phyloP scores from a whole-genome alignment of 208 protist species.

The Trichomonas tenax region DNA sequence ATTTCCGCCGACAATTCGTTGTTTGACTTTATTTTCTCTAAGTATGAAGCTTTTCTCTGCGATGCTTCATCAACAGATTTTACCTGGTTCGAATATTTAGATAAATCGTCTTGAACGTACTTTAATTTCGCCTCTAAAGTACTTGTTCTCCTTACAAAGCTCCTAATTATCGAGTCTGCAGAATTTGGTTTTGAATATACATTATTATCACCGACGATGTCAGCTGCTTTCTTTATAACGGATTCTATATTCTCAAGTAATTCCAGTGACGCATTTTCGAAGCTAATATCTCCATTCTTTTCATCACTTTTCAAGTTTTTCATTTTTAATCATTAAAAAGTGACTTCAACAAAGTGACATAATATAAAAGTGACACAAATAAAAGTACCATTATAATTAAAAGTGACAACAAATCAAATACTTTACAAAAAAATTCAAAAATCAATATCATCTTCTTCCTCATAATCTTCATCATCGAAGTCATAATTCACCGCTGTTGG shows the following conservation, averaged over 20 bases:
- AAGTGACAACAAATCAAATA: too few species aligned
- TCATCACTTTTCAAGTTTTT: too few species aligned
- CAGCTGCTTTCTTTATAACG: not conserved
- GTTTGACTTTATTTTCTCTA: not conserved
- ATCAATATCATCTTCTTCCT: not conserved
- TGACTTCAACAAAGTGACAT: too few species aligned
- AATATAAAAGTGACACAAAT: too few species aligned
- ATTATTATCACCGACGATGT: not conserved
- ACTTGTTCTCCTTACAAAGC: not conserved
- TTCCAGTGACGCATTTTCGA: not conserved
- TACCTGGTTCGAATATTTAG: not conserved
- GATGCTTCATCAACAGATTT: not conserved
- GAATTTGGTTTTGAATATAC: not conserved
- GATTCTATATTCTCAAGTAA: not conserved
- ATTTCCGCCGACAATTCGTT: not conserved
- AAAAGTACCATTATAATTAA: too few species aligned
- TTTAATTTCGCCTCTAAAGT: not conserved
- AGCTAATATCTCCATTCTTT: not conserved
- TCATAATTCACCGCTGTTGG: not conserved
- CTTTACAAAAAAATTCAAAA: not conserved
- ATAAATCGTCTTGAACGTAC: not conserved
- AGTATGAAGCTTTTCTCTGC: not conserved
- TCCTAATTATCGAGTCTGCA: not conserved
- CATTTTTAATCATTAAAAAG: too few species aligned
- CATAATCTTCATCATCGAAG: not conserved